Percentiles rank a stretch among this genome's conserved stretches.
Evolutionary conservation across 768 basidiomycete genomes (phyloP).

Genomic region (Trametes sanguinea): DNA sequence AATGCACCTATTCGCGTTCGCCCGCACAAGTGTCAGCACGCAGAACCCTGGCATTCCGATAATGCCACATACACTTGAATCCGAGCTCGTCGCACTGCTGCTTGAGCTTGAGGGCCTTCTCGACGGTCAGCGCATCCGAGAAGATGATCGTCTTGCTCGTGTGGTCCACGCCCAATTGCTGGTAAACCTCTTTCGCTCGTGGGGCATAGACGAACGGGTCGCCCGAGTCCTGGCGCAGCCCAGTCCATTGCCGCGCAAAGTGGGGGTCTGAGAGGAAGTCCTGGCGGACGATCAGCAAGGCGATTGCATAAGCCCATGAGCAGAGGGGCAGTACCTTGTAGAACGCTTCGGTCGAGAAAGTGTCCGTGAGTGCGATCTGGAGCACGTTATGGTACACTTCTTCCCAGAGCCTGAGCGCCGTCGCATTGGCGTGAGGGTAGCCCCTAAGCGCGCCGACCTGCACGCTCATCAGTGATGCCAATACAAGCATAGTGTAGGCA

Average conservation of each 20-base stretch:
- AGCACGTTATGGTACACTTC: slow-evolving; percentile 57
- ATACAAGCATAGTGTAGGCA: background rate
- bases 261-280: slow-evolving; percentile 58
- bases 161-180: slow-evolving; percentile 66
- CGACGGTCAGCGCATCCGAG: slow-evolving; percentile 78
- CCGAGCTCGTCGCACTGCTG: slow-evolving; percentile 74
- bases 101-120: slow-evolving; percentile 70
- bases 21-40: background rate
- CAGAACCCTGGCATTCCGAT: background rate
- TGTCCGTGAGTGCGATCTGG: slow-evolving; percentile 89
- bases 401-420: slow-evolving; percentile 88
- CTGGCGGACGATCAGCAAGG: slow-evolving; percentile 35
- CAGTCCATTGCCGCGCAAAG: slow-evolving; percentile 72
- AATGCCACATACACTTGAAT: slow-evolving; percentile 52
- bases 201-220: slow-evolving; percentile 83
- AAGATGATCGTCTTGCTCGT: slow-evolving; percentile 73
- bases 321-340: slow-evolving; percentile 54
- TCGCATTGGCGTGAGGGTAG: slow-evolving; percentile 73
- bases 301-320: background rate
- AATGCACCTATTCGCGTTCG: slow-evolving; percentile 61
- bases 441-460: slow-evolving; percentile 84
- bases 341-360: slow-evolving; percentile 86
- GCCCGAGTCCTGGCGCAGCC: slow-evolving; percentile 92
- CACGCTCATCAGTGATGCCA: background rate
- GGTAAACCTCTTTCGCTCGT: slow-evolving; percentile 71